These are phyloP conservation scores for Dissophora ornata DNA, from an alignment of 192 early-diverging fungal species.

Conservation along the genomic window DNA sequence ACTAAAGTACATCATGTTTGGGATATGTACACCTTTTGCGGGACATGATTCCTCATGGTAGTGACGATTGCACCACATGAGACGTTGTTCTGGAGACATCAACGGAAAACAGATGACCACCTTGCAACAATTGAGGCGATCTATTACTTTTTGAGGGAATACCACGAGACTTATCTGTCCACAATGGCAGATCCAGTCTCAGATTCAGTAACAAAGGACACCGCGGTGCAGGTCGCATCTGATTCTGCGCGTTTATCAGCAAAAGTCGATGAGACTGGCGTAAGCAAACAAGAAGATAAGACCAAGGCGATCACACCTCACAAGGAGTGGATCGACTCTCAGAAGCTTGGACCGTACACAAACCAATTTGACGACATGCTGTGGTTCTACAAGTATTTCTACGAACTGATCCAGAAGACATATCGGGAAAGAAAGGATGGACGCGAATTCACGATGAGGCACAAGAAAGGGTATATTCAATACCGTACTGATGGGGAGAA, in stretches of 20 bases:
- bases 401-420: constrained; percentile 82
- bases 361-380: constrained; percentile 90
- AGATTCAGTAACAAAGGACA: neutral
- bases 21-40: too few species aligned
- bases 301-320: constrained; percentile 35
- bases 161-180: constrained; percentile 64
- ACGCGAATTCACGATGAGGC: constrained; percentile 65
- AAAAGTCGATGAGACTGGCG: too few species aligned
- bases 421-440: constrained; percentile 74
- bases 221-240: too few species aligned
- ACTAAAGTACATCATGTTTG: too few species aligned
- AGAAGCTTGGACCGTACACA: constrained; percentile 62
- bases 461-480: constrained; percentile 68
- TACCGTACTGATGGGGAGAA: constrained; percentile 31
- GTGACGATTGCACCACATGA: constrained; percentile 77
- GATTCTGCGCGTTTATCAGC: too few species aligned
- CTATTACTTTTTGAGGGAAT: constrained; percentile 93
- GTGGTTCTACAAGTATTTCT: constrained; percentile 93
- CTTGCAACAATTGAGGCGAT: constrained; percentile 97
- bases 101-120: constrained; percentile 75
- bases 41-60: too few species aligned
- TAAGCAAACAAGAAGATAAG: too few species aligned
- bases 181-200: neutral
- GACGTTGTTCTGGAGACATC: constrained; percentile 94
- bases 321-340: constrained; percentile 30